phyloP scores from a whole-genome alignment of 495 filamentous ascomycete species.

The Aspergillus biplanus region DNA sequence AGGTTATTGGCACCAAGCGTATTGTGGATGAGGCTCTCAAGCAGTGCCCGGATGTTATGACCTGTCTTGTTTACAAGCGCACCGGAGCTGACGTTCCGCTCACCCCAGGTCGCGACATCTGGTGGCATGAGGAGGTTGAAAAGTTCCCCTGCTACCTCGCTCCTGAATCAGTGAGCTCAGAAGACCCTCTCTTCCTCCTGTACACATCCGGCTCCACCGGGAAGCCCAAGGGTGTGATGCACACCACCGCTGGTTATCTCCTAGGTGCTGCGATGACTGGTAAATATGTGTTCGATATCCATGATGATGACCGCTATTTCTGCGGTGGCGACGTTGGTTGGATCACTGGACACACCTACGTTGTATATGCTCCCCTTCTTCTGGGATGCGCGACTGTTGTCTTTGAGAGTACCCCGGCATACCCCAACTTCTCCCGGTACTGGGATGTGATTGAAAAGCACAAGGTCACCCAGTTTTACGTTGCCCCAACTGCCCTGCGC shows the following conservation, averaged over 20 bases:
- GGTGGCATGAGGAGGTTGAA: slow-evolving; percentile 98
- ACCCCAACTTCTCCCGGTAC: slow-evolving; percentile 96
- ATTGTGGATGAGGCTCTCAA: slow-evolving; percentile 98
- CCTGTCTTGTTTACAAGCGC: slow-evolving; percentile 90
- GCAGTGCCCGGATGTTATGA: slow-evolving; percentile 88
- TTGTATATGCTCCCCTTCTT: slow-evolving; percentile 93
- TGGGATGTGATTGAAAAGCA: slow-evolving; percentile 98
- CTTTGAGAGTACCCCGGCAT: slow-evolving; percentile 98
- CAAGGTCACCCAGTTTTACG: slow-evolving; percentile 96
- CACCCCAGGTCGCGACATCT: slow-evolving; percentile 86
- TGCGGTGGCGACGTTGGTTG: slow-evolving; percentile 98
- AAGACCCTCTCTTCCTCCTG: slow-evolving; percentile 96
- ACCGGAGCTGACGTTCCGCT: slow-evolving; percentile 91
- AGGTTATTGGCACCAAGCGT: slow-evolving; percentile 97
- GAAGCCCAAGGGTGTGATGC: slow-evolving; percentile 99
- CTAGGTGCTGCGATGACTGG: slow-evolving; percentile 90
- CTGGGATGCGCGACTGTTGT: slow-evolving; percentile 94
- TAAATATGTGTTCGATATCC: slow-evolving; percentile 99
- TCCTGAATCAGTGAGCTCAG: slow-evolving; percentile 84
- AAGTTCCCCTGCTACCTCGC: slow-evolving; percentile 92
- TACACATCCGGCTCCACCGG: slow-evolving; percentile 98
- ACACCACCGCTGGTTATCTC: slow-evolving; percentile 94
- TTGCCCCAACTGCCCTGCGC: slow-evolving; percentile 91
- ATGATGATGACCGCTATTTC: slow-evolving; percentile 91
- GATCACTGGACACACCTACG: slow-evolving; percentile 99